These are phyloP conservation scores for Xerocomus brunneocitrinus DNA, from an alignment of 768 basidiomycete species.

Conservation along the genomic window DNA sequence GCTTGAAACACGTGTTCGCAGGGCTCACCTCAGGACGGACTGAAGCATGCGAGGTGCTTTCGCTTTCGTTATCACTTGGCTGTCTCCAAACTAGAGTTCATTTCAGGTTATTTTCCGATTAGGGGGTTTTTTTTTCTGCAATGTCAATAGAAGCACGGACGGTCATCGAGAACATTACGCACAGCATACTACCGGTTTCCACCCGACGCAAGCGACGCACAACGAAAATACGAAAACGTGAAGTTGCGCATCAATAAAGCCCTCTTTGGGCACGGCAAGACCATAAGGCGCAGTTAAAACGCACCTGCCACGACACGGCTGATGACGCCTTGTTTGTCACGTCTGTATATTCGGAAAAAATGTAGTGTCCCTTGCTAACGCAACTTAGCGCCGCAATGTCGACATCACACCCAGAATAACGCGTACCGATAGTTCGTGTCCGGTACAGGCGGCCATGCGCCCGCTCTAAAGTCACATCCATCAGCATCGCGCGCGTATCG, in stretches of 20 bases:
- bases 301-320: constrained; percentile 69
- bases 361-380: constrained; percentile 62
- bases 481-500: background rate
- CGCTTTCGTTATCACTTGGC: constrained; percentile 61
- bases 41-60: constrained; percentile 70
- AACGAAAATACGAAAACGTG: background rate
- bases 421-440: constrained; percentile 71
- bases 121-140: background rate
- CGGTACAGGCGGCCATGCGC: constrained; percentile 75
- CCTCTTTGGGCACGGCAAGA: constrained; percentile 12
- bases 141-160: constrained; percentile 3
- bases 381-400: constrained; percentile 5
- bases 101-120: constrained; percentile 2
- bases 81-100: constrained; percentile 65
- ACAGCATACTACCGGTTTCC: constrained; percentile 54
- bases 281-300: constrained; percentile 25
- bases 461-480: constrained; percentile 38
- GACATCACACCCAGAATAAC: background rate
- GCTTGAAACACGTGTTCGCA: background rate
- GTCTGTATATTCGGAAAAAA: constrained; percentile 66
- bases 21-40: constrained; percentile 60
- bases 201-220: background rate
- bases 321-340: constrained; percentile 59
- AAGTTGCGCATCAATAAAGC: constrained; percentile 11
- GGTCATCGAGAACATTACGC: constrained; percentile 26